phyloP scores from a whole-genome alignment of 2,329 filamentous ascomycete species.

The Aspergillus versicolor region DNA sequence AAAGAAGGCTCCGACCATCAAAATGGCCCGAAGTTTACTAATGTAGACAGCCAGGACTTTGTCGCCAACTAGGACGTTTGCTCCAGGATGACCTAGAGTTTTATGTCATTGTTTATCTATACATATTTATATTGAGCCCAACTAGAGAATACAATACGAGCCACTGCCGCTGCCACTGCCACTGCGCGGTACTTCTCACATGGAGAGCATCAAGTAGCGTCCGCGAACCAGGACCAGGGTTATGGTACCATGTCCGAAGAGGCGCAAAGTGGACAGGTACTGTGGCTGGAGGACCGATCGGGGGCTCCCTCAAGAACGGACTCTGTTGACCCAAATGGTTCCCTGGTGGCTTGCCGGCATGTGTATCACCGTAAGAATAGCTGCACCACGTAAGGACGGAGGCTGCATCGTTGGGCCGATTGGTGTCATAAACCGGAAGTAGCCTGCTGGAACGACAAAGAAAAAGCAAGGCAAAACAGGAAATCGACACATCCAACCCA shows the following conservation, averaged over 20 bases:
- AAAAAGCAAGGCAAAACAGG: constrained; percentile 15
- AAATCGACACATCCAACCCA: constrained; percentile 14
- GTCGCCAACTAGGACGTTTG: not conserved
- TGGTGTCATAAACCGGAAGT: not conserved
- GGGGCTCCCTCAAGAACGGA: not conserved
- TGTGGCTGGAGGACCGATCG: not conserved
- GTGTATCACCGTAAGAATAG: constrained; percentile 2
- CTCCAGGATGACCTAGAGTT: not conserved
- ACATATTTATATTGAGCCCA: not conserved
- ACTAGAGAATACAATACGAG: not conserved
- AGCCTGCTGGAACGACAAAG: constrained; percentile 8
- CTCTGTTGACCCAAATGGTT: not conserved
- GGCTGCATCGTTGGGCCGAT: constrained; percentile 1
- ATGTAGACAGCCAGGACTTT: not conserved
- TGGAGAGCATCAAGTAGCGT: not conserved
- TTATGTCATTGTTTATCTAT: not conserved
- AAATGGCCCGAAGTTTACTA: not conserved
- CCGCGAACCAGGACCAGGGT: not conserved
- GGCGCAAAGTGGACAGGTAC: not conserved
- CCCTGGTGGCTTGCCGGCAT: not conserved
- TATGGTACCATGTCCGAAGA: not conserved
- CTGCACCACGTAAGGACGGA: not conserved
- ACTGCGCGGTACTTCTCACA: not conserved
- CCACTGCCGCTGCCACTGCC: not conserved
- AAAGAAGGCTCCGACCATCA: not conserved